Conservation (phyloP, 2,329 filamentous ascomycete species). For the Fusarium subglutinans region DNA sequence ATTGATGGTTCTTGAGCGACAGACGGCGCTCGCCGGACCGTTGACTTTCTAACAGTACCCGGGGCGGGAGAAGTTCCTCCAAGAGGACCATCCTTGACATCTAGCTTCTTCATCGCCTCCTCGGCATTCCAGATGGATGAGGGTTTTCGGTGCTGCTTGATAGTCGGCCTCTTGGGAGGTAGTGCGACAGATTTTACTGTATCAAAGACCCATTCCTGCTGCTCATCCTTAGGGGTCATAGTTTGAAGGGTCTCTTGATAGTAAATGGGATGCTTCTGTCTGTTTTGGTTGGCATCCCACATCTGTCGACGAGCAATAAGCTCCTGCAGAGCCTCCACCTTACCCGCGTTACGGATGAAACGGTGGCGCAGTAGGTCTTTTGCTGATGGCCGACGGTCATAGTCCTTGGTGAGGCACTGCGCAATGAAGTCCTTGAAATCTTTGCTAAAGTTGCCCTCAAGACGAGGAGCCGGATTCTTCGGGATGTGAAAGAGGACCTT, state of each 20-base stretch:
- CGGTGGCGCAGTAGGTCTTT: conserved; percentile 88
- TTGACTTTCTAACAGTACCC: conserved; percentile 69
- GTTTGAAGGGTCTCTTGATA: conserved; percentile 92
- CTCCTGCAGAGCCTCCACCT: conserved; percentile 87
- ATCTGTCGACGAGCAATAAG: conserved; percentile 84
- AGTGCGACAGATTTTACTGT: conserved; percentile 79
- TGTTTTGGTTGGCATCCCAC: conserved; percentile 78
- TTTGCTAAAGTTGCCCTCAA: conserved; percentile 87
- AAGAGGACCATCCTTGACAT: conserved; percentile 68
- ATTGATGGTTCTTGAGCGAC: conserved; percentile 48
- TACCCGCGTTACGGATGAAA: conserved; percentile 88
- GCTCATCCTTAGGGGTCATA: conserved; percentile 71
- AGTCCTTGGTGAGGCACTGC: conserved; percentile 91
- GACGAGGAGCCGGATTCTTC: conserved; percentile 82
- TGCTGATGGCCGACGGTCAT: conserved; percentile 83
- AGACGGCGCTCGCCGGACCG: conserved; percentile 60
- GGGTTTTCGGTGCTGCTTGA: conserved; percentile 62
- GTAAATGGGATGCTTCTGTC: conserved; percentile 78
- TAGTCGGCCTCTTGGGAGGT: conserved; percentile 61
- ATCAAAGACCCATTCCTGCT: conserved; percentile 95
- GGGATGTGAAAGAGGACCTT: conserved; percentile 93
- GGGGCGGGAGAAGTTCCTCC: conserved; percentile 63
- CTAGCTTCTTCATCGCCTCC: conserved; percentile 67
- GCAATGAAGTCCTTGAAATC: conserved; percentile 96
- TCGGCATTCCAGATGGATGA: conserved; percentile 68